These are phyloP conservation scores for Termitomyces sp. DNA, from an alignment of 768 basidiomycete species.

Conservation along the genomic window DNA sequence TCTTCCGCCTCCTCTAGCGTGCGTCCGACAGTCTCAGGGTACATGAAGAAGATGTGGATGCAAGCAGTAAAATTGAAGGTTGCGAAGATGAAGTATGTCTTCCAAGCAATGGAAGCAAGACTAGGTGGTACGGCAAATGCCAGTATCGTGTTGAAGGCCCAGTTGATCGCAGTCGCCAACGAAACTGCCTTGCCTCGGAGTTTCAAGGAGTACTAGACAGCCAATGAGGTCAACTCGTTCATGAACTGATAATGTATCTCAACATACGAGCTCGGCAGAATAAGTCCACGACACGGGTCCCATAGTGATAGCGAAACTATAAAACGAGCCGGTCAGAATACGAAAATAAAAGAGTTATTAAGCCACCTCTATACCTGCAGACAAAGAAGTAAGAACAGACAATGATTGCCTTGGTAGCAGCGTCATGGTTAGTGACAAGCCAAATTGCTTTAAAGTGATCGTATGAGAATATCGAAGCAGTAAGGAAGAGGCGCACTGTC, in stretches of 20 bases:
- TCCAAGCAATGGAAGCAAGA: constrained; percentile 65
- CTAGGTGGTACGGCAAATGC: constrained; percentile 76
- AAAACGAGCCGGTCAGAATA: not conserved
- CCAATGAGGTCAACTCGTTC: not conserved
- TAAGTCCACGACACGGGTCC: constrained; percentile 75
- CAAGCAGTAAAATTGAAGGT: constrained; percentile 73
- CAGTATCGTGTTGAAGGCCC: constrained; percentile 73
- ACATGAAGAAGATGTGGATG: constrained; percentile 76
- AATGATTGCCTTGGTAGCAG: constrained; percentile 68
- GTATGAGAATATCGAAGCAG: not conserved
- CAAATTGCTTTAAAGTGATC: constrained; percentile 26
- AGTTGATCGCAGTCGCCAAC: constrained; percentile 55
- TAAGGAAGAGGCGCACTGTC: constrained; percentile 12
- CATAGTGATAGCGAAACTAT: constrained; percentile 66
- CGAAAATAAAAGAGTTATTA: not conserved
- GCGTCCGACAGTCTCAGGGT: constrained; percentile 73
- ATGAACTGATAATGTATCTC: not conserved
- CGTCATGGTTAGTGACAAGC: constrained; percentile 56
- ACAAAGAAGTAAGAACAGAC: constrained; percentile 79
- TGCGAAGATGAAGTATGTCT: constrained; percentile 77
- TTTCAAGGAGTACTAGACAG: constrained; percentile 51
- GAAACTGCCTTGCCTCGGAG: constrained; percentile 60
- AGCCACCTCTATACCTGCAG: constrained; percentile 37
- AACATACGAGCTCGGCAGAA: constrained; percentile 57
- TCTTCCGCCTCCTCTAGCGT: constrained; percentile 81